Percentiles rank a stretch among this genome's conserved stretches.
These are phyloP conservation scores for Ustilago tritici DNA, from an alignment of 1,284 basidiomycete species.

Conservation along the genomic window DNA sequence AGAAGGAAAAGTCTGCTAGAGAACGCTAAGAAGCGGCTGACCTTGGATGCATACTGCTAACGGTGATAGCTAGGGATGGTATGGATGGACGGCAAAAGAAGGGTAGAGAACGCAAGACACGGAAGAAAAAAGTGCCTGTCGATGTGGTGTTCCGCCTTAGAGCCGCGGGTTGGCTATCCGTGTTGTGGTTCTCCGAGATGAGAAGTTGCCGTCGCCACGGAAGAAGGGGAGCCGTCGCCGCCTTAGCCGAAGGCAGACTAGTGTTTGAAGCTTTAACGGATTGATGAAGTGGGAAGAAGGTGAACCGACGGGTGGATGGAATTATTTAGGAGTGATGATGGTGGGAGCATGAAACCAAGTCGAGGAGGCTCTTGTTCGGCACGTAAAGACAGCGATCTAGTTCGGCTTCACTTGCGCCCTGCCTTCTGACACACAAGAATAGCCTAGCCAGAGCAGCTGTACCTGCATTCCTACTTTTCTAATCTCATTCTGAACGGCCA, in stretches of 20 bases:
- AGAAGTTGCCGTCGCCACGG: background rate
- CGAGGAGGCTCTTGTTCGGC: background rate
- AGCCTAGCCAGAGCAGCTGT: background rate
- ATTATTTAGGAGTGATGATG: background rate
- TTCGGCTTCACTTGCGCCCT: slow-evolving; percentile 1
- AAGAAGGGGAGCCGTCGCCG: background rate
- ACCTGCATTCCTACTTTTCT: background rate
- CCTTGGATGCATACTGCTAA: background rate
- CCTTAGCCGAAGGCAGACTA: background rate
- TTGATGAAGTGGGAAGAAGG: background rate
- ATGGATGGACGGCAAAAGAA: background rate
- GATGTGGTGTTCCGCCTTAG: background rate
- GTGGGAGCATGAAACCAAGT: background rate
- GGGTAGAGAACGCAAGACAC: background rate
- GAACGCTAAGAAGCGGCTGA: background rate
- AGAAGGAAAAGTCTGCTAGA: background rate
- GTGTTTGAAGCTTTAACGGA: background rate
- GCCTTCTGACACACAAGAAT: too few species aligned
- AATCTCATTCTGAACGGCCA: background rate
- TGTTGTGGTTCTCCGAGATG: background rate
- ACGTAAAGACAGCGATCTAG: background rate
- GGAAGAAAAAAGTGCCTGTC: background rate
- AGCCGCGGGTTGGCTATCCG: background rate
- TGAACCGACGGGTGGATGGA: background rate
- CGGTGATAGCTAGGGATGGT: background rate